These are phyloP conservation scores for Fusarium lateritium DNA, from an alignment of 2,329 filamentous ascomycete species.

Conservation along the genomic window DNA sequence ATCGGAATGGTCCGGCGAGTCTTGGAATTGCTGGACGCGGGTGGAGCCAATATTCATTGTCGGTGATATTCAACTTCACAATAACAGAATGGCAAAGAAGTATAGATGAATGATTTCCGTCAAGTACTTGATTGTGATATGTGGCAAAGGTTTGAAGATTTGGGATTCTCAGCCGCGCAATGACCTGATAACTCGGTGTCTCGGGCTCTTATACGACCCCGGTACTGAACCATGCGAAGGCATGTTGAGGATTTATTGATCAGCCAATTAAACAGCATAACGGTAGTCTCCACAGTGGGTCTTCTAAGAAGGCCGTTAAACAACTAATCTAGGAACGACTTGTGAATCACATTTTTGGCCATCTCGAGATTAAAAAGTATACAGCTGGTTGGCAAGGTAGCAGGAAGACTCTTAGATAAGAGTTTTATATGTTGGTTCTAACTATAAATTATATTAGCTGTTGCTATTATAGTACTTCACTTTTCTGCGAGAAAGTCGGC, in stretches of 20 bases:
- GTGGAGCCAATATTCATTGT: not conserved
- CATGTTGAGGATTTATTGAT: too few species aligned
- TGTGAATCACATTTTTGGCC: too few species aligned
- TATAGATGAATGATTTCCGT: rapidly evolving
- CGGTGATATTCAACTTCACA: not conserved
- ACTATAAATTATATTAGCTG: too few species aligned
- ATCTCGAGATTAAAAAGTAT: too few species aligned
- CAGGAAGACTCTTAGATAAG: too few species aligned
- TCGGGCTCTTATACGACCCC: conserved; percentile 23
- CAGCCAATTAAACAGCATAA: not conserved
- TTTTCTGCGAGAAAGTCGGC: too few species aligned
- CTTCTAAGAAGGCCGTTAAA: too few species aligned
- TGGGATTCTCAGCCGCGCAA: not conserved
- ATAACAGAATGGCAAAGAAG: not conserved
- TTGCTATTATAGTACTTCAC: too few species aligned
- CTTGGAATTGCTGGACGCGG: not conserved
- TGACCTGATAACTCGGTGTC: conserved; percentile 18
- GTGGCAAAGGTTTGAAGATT: not conserved
- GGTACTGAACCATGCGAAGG: not conserved
- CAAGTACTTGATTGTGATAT: not conserved
- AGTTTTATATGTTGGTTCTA: too few species aligned
- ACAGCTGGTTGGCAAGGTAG: too few species aligned
- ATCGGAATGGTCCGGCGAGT: conserved; percentile 23
- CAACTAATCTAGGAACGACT: too few species aligned
- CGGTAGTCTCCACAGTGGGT: not conserved